Percentiles rank a stretch among this genome's conserved stretches.
Conservation (phyloP, 2,329 filamentous ascomycete genomes). For the Claviceps quebecensis region DNA sequence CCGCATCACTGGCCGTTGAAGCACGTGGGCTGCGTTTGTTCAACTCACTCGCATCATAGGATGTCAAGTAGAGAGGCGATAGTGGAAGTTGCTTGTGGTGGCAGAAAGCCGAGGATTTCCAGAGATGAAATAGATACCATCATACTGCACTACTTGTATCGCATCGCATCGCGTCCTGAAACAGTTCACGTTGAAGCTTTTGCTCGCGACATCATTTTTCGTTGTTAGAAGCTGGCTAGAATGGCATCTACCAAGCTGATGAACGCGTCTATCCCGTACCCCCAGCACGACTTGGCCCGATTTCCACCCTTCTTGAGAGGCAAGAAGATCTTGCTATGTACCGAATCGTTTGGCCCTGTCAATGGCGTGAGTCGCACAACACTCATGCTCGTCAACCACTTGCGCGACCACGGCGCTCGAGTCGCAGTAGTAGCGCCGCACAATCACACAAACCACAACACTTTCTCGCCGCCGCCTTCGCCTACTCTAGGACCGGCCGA, state of each 20-base stretch:
- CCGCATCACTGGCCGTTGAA: constrained; percentile 2
- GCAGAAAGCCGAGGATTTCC: background rate
- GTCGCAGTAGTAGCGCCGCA: constrained; percentile 54
- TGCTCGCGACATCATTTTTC: background rate
- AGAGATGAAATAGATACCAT: background rate
- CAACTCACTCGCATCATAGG: background rate
- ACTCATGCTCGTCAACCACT: constrained; percentile 52
- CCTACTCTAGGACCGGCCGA: constrained; percentile 17
- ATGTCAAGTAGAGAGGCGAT: background rate
- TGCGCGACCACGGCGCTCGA: constrained; percentile 47
- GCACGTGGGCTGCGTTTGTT: constrained; percentile 12
- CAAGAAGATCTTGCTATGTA: constrained; percentile 51
- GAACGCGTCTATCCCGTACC: constrained; percentile 7
- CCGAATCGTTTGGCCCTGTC: constrained; percentile 58
- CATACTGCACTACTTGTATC: background rate
- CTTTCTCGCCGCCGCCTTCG: constrained; percentile 32
- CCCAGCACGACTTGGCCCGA: constrained; percentile 25
- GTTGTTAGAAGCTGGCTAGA: constrained; percentile 1
- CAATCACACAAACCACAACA: constrained; percentile 39
- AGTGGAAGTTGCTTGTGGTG: background rate
- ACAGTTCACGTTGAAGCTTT: background rate
- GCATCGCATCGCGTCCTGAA: background rate
- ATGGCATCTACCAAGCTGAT: constrained; percentile 6
- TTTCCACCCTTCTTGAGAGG: constrained; percentile 39
- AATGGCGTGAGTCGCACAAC: constrained; percentile 63